A percentile compares a stretch with the other conserved stretches of the same genome.
Conservation (phyloP, 257 asterid genomes). For the Fraxinus quadrangulata region DNA sequence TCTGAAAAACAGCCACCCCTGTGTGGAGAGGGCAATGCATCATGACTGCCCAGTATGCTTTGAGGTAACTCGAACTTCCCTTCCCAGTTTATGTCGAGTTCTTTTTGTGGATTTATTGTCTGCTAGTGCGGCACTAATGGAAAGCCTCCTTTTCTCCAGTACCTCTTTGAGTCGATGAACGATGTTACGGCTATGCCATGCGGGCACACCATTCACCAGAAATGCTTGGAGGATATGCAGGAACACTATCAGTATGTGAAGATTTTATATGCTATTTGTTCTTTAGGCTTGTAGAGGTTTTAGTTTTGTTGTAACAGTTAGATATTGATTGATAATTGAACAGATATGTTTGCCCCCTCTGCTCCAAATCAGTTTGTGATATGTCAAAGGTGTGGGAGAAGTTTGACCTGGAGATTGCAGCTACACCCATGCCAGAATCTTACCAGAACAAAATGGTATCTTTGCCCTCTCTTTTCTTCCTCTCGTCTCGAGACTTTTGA, state of each 20-base stretch:
- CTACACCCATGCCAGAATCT: slow-evolving; percentile 78
- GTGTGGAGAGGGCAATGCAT: slow-evolving; percentile 93
- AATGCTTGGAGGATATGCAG: slow-evolving; percentile 82
- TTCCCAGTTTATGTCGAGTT: not conserved
- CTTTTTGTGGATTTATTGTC: not conserved
- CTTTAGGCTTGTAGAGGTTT: not conserved
- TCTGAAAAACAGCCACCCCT: slow-evolving; percentile 63
- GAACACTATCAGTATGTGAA: slow-evolving; percentile 70
- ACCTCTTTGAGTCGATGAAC: slow-evolving; percentile 72
- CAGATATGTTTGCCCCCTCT: slow-evolving; percentile 83
- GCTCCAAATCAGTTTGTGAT: slow-evolving; percentile 82
- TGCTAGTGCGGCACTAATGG: not conserved
- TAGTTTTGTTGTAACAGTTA: not conserved
- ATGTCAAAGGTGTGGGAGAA: slow-evolving; percentile 92
- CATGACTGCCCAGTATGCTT: slow-evolving; percentile 92
- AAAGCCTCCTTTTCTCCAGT: slow-evolving; percentile 35
- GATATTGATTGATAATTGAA: not conserved
- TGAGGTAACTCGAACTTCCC: slow-evolving; percentile 48
- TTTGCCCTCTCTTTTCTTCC: not conserved
- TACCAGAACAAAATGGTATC: slow-evolving; percentile 56
- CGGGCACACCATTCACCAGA: slow-evolving; percentile 89
- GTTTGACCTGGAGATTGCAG: slow-evolving; percentile 79
- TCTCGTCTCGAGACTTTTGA: not conserved
- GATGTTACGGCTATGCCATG: slow-evolving; percentile 73
- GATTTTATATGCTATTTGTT: not conserved